phyloP scores from a whole-genome alignment of 257 asterid genomes.

The Scutellaria galericulata region DNA sequence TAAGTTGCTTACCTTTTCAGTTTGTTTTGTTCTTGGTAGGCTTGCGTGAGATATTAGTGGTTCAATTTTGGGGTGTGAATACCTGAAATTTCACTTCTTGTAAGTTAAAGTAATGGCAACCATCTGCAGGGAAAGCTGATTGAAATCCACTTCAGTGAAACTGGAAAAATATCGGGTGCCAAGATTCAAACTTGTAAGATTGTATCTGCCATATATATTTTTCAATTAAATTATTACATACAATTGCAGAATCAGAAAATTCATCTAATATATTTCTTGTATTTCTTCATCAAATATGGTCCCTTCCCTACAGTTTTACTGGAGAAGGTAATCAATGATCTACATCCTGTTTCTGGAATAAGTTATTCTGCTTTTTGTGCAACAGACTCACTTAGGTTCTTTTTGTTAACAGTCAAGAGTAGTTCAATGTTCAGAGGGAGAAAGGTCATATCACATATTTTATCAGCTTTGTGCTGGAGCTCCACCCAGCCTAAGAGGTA shows the following conservation, averaged over 20 bases:
- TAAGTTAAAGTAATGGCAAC: constrained; percentile 34
- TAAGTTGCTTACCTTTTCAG: constrained; percentile 53
- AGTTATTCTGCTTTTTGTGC: constrained; percentile 31
- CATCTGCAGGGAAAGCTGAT: constrained; percentile 91
- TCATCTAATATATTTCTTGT: constrained; percentile 41
- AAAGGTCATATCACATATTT: constrained; percentile 98
- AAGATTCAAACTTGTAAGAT: constrained; percentile 93
- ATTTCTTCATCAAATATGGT: constrained; percentile 40
- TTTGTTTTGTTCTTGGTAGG: constrained; percentile 32
- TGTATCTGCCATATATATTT: constrained; percentile 35
- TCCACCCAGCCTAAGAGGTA: constrained; percentile 85
- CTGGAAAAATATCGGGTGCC: constrained; percentile 98
- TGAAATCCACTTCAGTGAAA: constrained; percentile 97
- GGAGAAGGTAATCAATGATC: constrained; percentile 77
- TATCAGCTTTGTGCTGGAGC: constrained; percentile 99
- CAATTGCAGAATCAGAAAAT: constrained; percentile 33
- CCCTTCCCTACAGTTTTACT: constrained; percentile 71
- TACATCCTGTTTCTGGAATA: constrained; percentile 30
- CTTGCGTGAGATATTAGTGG: constrained; percentile 23
- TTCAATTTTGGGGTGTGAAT: constrained; percentile 30
- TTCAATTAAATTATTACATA: constrained; percentile 25
- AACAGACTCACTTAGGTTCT: constrained; percentile 37
- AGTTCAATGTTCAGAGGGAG: constrained; percentile 92
- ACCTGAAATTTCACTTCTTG: constrained; percentile 31
- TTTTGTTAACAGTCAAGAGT: constrained; percentile 86